Percentiles rank a stretch among this genome's conserved stretches.
phyloP scores from a whole-genome alignment of 495 filamentous ascomycete genomes.

The Penicillium robsamsonii region DNA sequence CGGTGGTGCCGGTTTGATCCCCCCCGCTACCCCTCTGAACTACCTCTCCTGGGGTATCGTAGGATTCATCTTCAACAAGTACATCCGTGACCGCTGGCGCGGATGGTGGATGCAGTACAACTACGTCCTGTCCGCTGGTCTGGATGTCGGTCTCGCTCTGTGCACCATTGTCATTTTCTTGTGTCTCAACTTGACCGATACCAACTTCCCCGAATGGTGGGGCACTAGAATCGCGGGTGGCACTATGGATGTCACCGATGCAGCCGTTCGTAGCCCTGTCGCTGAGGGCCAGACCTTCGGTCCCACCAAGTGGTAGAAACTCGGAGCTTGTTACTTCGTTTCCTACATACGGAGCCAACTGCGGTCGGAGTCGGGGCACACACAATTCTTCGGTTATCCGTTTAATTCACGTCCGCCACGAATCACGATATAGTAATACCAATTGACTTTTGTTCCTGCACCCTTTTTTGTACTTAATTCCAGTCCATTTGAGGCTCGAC shows the following conservation, averaged over 20 bases:
- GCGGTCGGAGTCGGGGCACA: no score
- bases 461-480: neutral
- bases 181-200: conserved; percentile 54
- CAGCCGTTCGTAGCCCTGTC: conserved; percentile 34
- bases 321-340: neutral
- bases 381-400: neutral
- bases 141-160: conserved; percentile 66
- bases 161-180: conserved; percentile 71
- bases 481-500: neutral
- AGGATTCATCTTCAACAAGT: conserved; percentile 65
- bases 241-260: conserved; percentile 45
- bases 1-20: conserved; percentile 44
- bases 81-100: conserved; percentile 56
- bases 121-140: conserved; percentile 69
- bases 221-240: conserved; percentile 52
- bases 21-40: conserved; percentile 54
- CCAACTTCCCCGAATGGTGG: conserved; percentile 61
- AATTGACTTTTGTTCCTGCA: neutral
- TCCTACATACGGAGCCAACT: neutral
- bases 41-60: conserved; percentile 65
- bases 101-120: conserved; percentile 81
- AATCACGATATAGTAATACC: conserved; percentile 1
- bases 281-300: conserved; percentile 58
- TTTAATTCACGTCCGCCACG: conserved; percentile 3
- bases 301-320: conserved; percentile 45